Base-by-base conservation (phyloP, 2,329 filamentous ascomycete genomes). In the Myriosclerotinia duriaeana region DNA sequence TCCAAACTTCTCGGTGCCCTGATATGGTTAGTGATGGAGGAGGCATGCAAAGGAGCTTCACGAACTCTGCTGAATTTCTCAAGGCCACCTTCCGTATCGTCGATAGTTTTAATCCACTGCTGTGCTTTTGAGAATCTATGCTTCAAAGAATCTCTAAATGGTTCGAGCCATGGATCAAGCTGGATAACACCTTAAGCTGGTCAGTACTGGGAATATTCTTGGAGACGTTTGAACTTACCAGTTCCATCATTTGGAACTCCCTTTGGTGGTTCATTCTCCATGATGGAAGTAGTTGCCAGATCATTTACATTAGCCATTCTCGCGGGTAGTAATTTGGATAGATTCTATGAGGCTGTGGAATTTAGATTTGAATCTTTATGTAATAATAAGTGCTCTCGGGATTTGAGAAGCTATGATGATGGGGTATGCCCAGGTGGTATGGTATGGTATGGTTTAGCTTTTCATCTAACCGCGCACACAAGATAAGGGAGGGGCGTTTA, bases 1-100 rank as follows among this genome's bases (percentile, higher is more conserved):
- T 66, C 95, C 95, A 76, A 91, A 97, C 69, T 84, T 89, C 76
- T 98, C 92, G 69, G 87, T 90, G 54, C 95, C 94, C 92, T 96
- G 71, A 48, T 60, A 66, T 60, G 69, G 61, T 72, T 61, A 70
- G 69, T 50, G 50, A 22, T 17, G 22, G 15, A 26, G 36, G 14
- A 53, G 53, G 52, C 54, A 46, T 38, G 42, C 56, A 44, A 17
- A 44, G 65, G 58, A 52, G 56, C 42, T 65, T 26, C 30, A 77
- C 83, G 68, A 77, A 91, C 92, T 79, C 85, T 90, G 74, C 91
- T 94, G 80, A 98, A 99, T 78, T 94, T 92, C 68, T 96, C 92
- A 53, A 99, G 77, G 20, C 95, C 92, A 60, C 95, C 95, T 78
- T 99, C 95, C 1, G 85, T 87, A 46, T 92, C 84, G 70, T 96